Conservation (phyloP, 495 filamentous ascomycete genomes). For the Lasiosphaeris hirsuta region DNA sequence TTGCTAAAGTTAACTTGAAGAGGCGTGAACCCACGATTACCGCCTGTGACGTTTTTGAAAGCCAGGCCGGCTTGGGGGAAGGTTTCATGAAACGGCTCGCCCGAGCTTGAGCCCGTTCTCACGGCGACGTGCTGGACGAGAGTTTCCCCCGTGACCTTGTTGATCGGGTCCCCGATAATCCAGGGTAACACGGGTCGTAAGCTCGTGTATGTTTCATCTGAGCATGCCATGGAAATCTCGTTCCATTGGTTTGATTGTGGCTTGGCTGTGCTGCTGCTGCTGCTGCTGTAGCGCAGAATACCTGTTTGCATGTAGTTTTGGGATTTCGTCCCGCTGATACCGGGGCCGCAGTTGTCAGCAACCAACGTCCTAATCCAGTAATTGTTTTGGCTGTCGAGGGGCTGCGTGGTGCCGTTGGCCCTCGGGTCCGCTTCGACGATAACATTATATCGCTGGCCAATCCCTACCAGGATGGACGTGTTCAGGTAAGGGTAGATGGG, state of each 20-base stretch:
- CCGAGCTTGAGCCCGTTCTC: neutral
- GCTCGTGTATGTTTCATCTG: conserved; percentile 18
- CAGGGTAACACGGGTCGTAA: conserved; percentile 24
- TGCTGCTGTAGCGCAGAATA: conserved; percentile 28
- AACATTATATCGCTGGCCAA: conserved; percentile 67
- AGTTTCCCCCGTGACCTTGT: conserved; percentile 3
- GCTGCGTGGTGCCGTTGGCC: conserved; percentile 48
- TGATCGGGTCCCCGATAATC: conserved; percentile 16
- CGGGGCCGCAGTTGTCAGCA: conserved; percentile 29
- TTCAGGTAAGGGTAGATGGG: conserved; percentile 44
- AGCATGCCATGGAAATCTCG: conserved; percentile 12
- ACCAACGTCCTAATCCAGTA: conserved; percentile 21
- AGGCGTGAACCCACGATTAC: neutral
- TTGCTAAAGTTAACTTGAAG: conserved; percentile 17
- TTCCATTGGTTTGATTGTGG: conserved; percentile 29
- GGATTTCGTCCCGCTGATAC: conserved; percentile 32
- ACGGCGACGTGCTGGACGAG: neutral
- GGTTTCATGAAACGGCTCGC: neutral
- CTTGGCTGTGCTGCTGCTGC: conserved; percentile 10
- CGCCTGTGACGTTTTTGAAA: neutral
- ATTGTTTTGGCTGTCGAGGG: conserved; percentile 36
- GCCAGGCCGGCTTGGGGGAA: neutral
- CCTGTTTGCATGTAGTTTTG: conserved; percentile 36
- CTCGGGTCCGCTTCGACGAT: conserved; percentile 56
- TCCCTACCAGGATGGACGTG: conserved; percentile 47